phyloP scores from a whole-genome alignment of 768 basidiomycete genomes.

The Kwoniella shandongensis region DNA sequence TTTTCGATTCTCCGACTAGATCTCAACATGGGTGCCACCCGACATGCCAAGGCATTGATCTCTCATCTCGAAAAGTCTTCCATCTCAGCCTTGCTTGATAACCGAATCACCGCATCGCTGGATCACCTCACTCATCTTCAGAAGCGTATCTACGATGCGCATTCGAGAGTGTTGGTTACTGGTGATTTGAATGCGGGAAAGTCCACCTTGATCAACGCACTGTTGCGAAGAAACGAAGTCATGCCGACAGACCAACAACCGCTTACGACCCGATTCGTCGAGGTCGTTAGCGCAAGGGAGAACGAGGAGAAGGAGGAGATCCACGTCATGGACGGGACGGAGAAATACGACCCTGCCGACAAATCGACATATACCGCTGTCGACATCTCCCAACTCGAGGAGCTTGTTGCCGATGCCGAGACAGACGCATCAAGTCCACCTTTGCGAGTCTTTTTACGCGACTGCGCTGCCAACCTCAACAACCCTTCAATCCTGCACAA shows the following conservation, averaged over 20 bases:
- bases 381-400: conserved; percentile 69
- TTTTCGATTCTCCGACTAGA: conserved; percentile 90
- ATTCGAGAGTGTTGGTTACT: conserved; percentile 94
- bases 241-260: conserved; percentile 99
- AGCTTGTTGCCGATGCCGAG: conserved; percentile 74
- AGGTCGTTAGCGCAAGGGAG: conserved; percentile 61
- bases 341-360: conserved; percentile 68
- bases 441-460: conserved; percentile 85
- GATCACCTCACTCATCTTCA: conserved; percentile 81
- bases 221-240: conserved; percentile 75
- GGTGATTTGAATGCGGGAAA: conserved; percentile 98
- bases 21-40: conserved; percentile 77
- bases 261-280: conserved; percentile 93
- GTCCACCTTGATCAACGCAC: conserved; percentile 94
- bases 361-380: conserved; percentile 73
- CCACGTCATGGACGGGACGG: conserved; percentile 56
- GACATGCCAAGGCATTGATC: conserved; percentile 67
- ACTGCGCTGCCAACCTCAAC: conserved; percentile 63
- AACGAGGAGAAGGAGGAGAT: conserved; percentile 46
- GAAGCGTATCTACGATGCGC: conserved; percentile 81
- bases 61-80: conserved; percentile 89
- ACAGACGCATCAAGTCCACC: conserved; percentile 60
- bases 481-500: conserved; percentile 87
- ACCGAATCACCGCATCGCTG: conserved; percentile 71
- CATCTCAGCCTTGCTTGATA: conserved; percentile 86